These are phyloP conservation scores for Magnolia changhungtana DNA, from an alignment of 164 flowering plant species.

Conservation along the genomic window DNA sequence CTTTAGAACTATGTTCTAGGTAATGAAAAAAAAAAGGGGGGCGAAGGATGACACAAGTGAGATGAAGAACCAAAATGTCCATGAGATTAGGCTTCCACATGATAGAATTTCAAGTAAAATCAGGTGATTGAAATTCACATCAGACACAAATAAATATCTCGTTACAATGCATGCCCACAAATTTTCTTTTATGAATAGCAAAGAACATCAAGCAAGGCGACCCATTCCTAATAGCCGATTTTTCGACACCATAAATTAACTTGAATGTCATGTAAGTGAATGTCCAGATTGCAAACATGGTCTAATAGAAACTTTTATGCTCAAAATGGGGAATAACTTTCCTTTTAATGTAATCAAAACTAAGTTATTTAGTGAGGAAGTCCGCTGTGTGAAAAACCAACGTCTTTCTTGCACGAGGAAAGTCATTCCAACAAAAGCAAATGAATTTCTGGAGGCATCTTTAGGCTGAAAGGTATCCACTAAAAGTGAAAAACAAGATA, in stretches of 20 bases:
- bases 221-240: background rate
- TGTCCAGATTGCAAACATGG: no score
- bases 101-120: background rate
- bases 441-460: no score
- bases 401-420: no score
- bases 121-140: background rate
- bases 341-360: no score
- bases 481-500: no score
- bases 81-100: background rate
- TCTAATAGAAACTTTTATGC: no score
- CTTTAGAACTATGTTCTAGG: background rate
- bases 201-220: background rate
- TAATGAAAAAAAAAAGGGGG: background rate
- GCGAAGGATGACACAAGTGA: background rate
- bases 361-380: no score
- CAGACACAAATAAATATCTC: background rate
- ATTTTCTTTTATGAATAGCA: background rate
- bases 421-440: no score
- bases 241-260: background rate
- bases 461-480: no score
- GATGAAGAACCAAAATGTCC: background rate
- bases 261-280: no score
- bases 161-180: background rate
- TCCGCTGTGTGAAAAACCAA: no score
- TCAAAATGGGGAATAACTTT: no score